phyloP scores from a whole-genome alignment of 108 stramenopile species.

The Conticribra weissflogii region DNA sequence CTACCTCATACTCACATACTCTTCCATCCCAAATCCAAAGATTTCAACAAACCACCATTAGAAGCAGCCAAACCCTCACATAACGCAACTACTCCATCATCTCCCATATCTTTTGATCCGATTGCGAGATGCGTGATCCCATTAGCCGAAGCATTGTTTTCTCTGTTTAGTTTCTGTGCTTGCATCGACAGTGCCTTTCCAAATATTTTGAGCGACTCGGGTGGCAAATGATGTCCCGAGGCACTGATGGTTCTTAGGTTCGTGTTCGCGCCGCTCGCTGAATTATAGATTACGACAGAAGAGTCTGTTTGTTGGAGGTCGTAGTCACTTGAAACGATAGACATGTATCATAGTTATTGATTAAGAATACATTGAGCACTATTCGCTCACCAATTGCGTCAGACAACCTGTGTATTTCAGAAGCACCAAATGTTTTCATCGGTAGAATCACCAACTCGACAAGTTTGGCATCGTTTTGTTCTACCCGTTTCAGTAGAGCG shows the following conservation, averaged over 20 bases:
- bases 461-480: slow-evolving; percentile 65
- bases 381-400: slow-evolving; percentile 41
- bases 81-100: slow-evolving; percentile 66
- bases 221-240: slow-evolving; percentile 68
- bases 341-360: neutral
- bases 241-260: slow-evolving; percentile 63
- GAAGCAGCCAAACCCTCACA: slow-evolving; percentile 43
- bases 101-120: slow-evolving; percentile 73
- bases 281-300: too few species aligned
- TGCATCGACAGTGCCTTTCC: slow-evolving; percentile 54
- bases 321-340: too few species aligned
- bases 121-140: slow-evolving; percentile 57
- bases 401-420: slow-evolving; percentile 57
- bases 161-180: slow-evolving; percentile 1
- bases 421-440: slow-evolving; percentile 64
- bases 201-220: slow-evolving; percentile 52
- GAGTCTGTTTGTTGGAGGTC: too few species aligned
- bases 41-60: slow-evolving; percentile 42
- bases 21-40: slow-evolving; percentile 71
- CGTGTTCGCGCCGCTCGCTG: slow-evolving; percentile 54
- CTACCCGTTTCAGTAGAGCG: slow-evolving; percentile 61
- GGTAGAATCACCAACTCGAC: slow-evolving; percentile 69
- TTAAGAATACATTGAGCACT: neutral
- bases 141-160: neutral
- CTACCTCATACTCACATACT: slow-evolving; percentile 34